Conservation (phyloP, 129 eudicot genomes). For the Tagetes patula region DNA sequence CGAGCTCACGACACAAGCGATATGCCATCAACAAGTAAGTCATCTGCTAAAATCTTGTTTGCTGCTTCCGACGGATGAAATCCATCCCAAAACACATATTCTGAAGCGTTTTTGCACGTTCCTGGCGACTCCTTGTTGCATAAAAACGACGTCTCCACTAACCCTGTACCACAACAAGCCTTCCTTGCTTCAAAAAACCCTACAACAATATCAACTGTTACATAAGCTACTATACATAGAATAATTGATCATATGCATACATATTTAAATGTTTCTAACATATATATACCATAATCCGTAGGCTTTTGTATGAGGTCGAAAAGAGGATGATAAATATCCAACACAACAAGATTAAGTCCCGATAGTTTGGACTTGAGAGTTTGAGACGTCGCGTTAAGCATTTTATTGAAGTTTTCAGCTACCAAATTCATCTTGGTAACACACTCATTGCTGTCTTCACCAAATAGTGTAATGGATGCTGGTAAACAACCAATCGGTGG, state of each 20-base stretch:
- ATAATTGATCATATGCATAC: background rate
- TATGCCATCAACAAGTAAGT: slow-evolving; percentile 62
- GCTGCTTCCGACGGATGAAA: slow-evolving; percentile 92
- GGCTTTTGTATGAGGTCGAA: slow-evolving; percentile 66
- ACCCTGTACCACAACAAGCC: slow-evolving; percentile 95
- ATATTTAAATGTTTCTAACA: background rate
- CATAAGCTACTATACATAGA: slow-evolving; percentile 2
- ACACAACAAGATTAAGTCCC: slow-evolving; percentile 64
- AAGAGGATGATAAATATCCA: slow-evolving; percentile 83
- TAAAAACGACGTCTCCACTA: slow-evolving; percentile 68
- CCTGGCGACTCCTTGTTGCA: slow-evolving; percentile 77
- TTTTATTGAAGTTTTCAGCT: slow-evolving; percentile 65
- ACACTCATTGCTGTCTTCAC: slow-evolving; percentile 69
- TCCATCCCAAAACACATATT: slow-evolving; percentile 92
- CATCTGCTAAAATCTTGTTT: slow-evolving; percentile 62
- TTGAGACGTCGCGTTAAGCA: slow-evolving; percentile 65
- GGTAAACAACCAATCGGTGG: slow-evolving; percentile 98
- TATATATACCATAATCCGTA: slow-evolving; percentile 54
- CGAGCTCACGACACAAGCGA: slow-evolving; percentile 55
- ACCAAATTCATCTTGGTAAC: slow-evolving; percentile 57
- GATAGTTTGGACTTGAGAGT: slow-evolving; percentile 49
- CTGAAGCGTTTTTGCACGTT: slow-evolving; percentile 79
- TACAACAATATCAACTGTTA: slow-evolving; percentile 22
- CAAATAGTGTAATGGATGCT: slow-evolving; percentile 75
- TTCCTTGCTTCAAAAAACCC: slow-evolving; percentile 90